These are phyloP conservation scores for Carallia brachiata DNA, from an alignment of 345 rosid species.

Conservation along the genomic window DNA sequence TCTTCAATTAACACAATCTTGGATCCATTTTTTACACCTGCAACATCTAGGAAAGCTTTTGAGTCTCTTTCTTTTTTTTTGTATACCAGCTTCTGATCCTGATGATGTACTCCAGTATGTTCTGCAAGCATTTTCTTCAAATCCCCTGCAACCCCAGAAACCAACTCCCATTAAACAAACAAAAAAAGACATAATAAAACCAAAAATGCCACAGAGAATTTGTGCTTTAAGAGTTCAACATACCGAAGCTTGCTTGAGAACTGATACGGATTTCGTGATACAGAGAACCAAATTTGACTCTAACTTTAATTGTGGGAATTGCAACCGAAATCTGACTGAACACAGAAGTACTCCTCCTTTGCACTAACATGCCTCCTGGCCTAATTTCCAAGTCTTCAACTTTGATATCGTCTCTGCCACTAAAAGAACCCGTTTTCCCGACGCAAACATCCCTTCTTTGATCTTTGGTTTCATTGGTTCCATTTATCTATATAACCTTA, in stretches of 20 bases:
- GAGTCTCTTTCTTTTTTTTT: slow-evolving; percentile 35
- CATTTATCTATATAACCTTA: not conserved
- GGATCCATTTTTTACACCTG: slow-evolving; percentile 28
- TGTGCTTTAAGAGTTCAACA: not conserved
- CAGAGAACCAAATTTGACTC: slow-evolving; percentile 20
- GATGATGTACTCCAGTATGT: slow-evolving; percentile 24
- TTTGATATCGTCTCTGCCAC: not conserved
- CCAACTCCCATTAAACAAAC: not conserved
- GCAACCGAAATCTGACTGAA: slow-evolving; percentile 16
- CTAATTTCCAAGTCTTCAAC: slow-evolving; percentile 22
- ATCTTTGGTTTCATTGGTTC: slow-evolving; percentile 23
- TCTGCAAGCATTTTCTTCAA: slow-evolving; percentile 28
- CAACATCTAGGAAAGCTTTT: slow-evolving; percentile 20
- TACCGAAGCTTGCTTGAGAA: slow-evolving; percentile 32
- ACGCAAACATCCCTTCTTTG: slow-evolving; percentile 10
- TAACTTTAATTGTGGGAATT: slow-evolving; percentile 23
- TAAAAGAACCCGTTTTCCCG: slow-evolving; percentile 11
- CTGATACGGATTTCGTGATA: slow-evolving; percentile 23
- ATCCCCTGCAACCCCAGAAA: slow-evolving; percentile 24
- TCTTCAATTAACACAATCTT: slow-evolving; percentile 28
- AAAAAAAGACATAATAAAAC: not conserved
- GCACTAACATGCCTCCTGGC: slow-evolving; percentile 35
- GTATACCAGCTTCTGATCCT: slow-evolving; percentile 30
- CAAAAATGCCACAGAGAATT: not conserved
- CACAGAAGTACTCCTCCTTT: slow-evolving; percentile 18